Percentiles rank a stretch among this genome's conserved stretches.
These are phyloP conservation scores for Candida arabinofermentans DNA, from an alignment of 805 yeast species.

Conservation along the genomic window DNA sequence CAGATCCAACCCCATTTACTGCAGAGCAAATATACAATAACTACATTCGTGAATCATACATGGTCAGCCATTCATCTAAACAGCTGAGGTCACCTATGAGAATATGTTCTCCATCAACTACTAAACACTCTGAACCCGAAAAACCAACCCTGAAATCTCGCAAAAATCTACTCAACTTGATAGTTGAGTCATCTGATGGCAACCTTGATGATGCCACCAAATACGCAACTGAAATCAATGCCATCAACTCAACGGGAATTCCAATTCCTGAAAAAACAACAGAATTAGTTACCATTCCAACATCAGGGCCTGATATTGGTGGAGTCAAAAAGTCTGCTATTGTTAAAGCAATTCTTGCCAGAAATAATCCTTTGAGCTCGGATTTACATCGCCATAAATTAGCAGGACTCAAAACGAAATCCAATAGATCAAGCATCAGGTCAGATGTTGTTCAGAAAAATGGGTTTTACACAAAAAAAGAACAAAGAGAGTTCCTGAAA, in stretches of 20 bases:
- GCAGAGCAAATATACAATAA: constrained; percentile 2
- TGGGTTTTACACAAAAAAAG: constrained; percentile 31
- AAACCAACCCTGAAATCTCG: constrained; percentile 33
- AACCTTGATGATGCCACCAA: constrained; percentile 58
- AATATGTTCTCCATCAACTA: constrained; percentile 39
- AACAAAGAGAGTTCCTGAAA: constrained; percentile 22
- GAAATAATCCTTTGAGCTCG: constrained; percentile 4
- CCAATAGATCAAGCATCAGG: background rate
- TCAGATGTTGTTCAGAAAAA: background rate
- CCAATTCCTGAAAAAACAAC: constrained; percentile 55
- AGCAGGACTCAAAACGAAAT: background rate
- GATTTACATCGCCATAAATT: too few species aligned
- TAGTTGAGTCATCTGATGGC: constrained; percentile 63
- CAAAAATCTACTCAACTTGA: constrained; percentile 36
- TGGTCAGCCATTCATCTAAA: too few species aligned
- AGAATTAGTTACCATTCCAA: constrained; percentile 59
- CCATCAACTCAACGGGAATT: constrained; percentile 58
- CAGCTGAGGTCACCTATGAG: constrained; percentile 34
- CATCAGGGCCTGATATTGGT: constrained; percentile 29
- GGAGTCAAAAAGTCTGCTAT: constrained; percentile 34
- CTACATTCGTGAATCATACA: too few species aligned
- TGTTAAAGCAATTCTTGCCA: constrained; percentile 31
- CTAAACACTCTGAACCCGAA: constrained; percentile 20
- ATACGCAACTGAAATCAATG: constrained; percentile 65
- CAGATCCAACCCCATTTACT: constrained; percentile 1